Evolutionary conservation across 2,329 filamentous ascomycete genomes (phyloP), one percentile per base, ranked within the genome.

Genomic region (Drechslerella dactyloides): DNA sequence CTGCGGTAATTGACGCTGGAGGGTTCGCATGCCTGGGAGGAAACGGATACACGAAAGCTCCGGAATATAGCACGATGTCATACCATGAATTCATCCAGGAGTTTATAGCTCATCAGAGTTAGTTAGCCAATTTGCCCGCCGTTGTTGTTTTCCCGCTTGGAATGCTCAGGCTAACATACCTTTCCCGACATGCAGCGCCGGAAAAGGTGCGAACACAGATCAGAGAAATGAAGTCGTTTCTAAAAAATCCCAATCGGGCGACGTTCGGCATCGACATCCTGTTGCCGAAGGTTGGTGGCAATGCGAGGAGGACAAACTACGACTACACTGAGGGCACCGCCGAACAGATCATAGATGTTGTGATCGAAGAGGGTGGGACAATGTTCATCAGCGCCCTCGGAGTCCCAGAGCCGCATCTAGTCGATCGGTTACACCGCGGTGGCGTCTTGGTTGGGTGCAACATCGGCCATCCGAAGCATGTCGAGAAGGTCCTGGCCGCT

Each of bases 391-490:
- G 84, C 59, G 93, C 93, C 1, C 92, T 97, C 0, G 93, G 93
- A 6, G 89, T 97, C 21, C 93, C 93, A 11, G 91, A 93, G 0
- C 82, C 82, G 51, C 80, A 82, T 63, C 86, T 93, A 2, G 89
- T 97, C 64, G 86, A 90, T 75, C 82, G 86, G 52, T 83, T 97
- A 48, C 93, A 97, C 78, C 83, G 84, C 6, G 89, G 89, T 0
- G 90, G 90, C 0, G 89, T 97, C 44, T 78, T 96, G 69, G 84
- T 97, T 40, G 96, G 96, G 91, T 97, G 97, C 80, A 97, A 97
- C 92, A 92, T 97, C 19, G 93, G 93, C 0, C 90, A 93, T 76
- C 93, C 93, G 1, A 91, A 89, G 78, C 93, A 97, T 79, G 93
- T 92, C 0, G 85, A 88, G 79, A 96, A 96, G 82, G 93, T 93